Conservation (phyloP, 768 basidiomycete species). For the Rhizopogon salebrosus region DNA sequence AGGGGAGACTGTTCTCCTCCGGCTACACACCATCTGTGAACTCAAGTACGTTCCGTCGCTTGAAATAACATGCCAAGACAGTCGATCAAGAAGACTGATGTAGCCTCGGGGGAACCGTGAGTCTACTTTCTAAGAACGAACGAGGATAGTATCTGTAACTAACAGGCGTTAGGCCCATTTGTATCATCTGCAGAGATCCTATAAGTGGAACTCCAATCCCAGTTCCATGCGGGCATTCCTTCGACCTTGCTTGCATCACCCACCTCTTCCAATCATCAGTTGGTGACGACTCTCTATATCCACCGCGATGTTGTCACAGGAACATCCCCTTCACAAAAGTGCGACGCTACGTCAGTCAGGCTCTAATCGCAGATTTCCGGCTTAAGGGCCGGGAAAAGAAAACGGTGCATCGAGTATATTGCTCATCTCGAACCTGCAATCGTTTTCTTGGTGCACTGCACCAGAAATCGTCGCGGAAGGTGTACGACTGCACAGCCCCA, state of each 20-base stretch:
- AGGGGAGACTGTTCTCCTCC: not conserved
- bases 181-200: conserved; percentile 18
- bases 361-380: conserved; percentile 6
- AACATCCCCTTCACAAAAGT: conserved; percentile 15
- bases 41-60: not conserved
- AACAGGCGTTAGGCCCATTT: conserved; percentile 4
- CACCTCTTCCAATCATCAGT: conserved; percentile 22
- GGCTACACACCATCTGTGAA: not conserved
- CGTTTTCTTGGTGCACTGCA: conserved; percentile 21
- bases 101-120: not conserved
- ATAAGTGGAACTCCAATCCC: conserved; percentile 9
- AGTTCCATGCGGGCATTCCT: conserved; percentile 21
- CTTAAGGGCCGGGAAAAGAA: conserved; percentile 17
- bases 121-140: not conserved
- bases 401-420: conserved; percentile 23
- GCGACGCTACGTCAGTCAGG: conserved; percentile 9
- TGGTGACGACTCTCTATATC: conserved; percentile 27
- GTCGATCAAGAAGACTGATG: conserved; percentile 1
- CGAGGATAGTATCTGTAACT: not conserved
- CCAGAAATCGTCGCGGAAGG: conserved; percentile 15
- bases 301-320: conserved; percentile 24
- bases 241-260: conserved; percentile 21
- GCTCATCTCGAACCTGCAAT: conserved; percentile 17
- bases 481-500: conserved; percentile 2
- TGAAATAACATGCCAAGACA: not conserved